These are phyloP conservation scores for Taphrina wiesneri DNA, from an alignment of 1,139 yeast genomes.

Conservation along the genomic window DNA sequence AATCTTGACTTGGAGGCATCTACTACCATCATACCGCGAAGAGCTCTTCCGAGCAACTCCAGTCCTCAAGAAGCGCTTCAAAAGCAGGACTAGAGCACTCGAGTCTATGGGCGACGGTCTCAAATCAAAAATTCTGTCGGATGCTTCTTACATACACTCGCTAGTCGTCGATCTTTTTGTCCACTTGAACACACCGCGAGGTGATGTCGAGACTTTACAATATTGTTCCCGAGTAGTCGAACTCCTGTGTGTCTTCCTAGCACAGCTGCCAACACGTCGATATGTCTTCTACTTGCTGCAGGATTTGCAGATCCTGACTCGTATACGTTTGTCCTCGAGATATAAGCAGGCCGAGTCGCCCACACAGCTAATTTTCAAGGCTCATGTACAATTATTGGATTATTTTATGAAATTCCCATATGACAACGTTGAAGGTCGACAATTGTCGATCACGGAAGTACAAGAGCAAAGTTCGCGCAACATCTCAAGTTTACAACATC, in stretches of 20 bases:
- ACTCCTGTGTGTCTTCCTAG: neutral
- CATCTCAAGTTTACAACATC: constrained; percentile 42
- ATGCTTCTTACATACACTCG: neutral
- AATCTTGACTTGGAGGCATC: constrained; percentile 9
- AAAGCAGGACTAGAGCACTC: neutral
- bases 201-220: constrained; percentile 17
- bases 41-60: constrained; percentile 13
- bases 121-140: neutral
- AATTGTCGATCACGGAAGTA: constrained; percentile 40
- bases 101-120: neutral
- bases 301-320: constrained; percentile 4
- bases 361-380: neutral
- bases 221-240: neutral
- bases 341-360: neutral
- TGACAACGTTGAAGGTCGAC: constrained; percentile 50
- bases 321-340: neutral
- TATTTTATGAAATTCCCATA: constrained; percentile 39
- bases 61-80: constrained; percentile 15
- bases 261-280: constrained; percentile 28
- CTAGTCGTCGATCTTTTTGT: neutral
- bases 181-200: neutral
- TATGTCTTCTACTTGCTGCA: constrained; percentile 4
- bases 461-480: constrained; percentile 37
- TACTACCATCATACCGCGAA: constrained; percentile 2
- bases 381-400: neutral